Evolutionary conservation across 129 eudicot genomes (phyloP).

Genomic region (Artemisia tridentata): DNA sequence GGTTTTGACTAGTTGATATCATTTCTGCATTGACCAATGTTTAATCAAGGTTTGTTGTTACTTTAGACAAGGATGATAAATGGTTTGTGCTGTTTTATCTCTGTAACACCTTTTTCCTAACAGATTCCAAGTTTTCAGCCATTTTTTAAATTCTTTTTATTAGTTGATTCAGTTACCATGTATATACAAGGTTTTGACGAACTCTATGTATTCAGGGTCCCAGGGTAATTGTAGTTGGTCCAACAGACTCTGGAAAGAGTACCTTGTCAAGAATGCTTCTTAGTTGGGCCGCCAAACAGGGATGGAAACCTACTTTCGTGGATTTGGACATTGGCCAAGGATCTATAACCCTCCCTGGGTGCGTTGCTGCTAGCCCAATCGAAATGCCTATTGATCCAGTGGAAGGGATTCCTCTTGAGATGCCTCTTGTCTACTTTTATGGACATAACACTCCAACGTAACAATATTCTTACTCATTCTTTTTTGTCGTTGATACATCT

Average conservation of each 20-base stretch:
- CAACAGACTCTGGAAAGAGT: constrained; percentile 98
- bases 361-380: constrained; percentile 91
- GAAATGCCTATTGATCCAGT: constrained; percentile 96
- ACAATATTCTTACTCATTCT: background rate
- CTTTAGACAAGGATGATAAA: background rate
- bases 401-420: constrained; percentile 99
- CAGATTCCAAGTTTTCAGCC: background rate
- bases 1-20: too few relatives aligned
- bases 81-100: background rate
- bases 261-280: constrained; percentile 94
- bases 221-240: constrained; percentile 94
- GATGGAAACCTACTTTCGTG: constrained; percentile 97
- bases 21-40: background rate
- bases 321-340: constrained; percentile 98
- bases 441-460: constrained; percentile 90
- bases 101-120: background rate
- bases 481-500: constrained; percentile 5
- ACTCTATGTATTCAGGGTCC: constrained; percentile 61
- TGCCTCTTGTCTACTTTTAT: constrained; percentile 89
- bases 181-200: background rate
- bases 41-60: background rate
- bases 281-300: constrained; percentile 99
- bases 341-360: constrained; percentile 84
- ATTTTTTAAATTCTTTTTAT: background rate
- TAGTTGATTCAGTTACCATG: background rate